Base-by-base conservation (phyloP, 1,284 basidiomycete species). In the Vanrija humicola region DNA sequence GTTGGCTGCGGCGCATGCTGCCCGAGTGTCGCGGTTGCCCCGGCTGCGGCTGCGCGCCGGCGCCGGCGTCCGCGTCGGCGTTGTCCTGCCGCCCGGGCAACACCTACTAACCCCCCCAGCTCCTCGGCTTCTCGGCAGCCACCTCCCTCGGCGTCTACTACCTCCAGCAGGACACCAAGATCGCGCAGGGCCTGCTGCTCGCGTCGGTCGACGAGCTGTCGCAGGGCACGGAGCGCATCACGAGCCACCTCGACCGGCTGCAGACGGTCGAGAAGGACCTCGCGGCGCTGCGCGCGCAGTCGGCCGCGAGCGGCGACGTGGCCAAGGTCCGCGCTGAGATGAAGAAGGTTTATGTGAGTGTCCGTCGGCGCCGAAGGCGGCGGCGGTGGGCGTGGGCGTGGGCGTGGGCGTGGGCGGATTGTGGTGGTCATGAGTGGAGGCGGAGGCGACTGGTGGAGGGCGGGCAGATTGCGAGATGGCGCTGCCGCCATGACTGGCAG, bases 201-300 rank as follows among this genome's bases (percentile, higher is more conserved):
- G 84, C 87, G 18, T 90, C 88, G 67, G 88, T 95, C 19, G 86
- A 91, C 67, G 89, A 93, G 68, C 79, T 96, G 46, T 88, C 90
- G 73, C 77, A 82, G 40, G 90, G 86, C 70, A 93, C 91, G 0
- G 84, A 86, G 25, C 56, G 92, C 89, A 86, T 93, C 63, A 86
- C 89, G 10, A 83, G 85, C 23, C 90, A 94, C 74, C 84, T 94
- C 4, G 80, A 86, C 59, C 82, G 90, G 54, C 90, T 94, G 67
- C 88, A 92, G 71, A 83, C 85, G 3, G 89, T 92, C 3, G 90
- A 94, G 77, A 90, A 90, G 73, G 90, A 92, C 67, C 72, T 93
- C 62, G 89, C 88, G 70, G 84, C 86, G 0, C 70, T 94, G 28
- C 80, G 82, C n/a, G 82, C 84, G 48, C 75, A 78, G 18, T 82